Evolutionary conservation across 1,139 yeast genomes (phyloP).

Genomic region (Blastobotrys persicus): DNA sequence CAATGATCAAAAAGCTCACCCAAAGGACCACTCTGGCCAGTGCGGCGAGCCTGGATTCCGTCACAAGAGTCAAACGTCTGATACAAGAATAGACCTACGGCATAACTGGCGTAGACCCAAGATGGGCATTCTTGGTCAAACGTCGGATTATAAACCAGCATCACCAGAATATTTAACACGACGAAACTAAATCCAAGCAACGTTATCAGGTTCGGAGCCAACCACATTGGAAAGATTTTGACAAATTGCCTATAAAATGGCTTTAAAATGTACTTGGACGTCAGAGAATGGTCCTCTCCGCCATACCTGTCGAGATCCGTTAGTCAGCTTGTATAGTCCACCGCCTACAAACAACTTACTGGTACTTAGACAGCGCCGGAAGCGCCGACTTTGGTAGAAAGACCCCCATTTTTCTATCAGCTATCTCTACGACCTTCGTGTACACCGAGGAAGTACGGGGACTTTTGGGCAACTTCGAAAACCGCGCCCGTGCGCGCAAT

Average conservation of each 20-base stretch:
- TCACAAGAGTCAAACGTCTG: constrained; percentile 97
- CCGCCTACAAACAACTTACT: constrained; percentile 42
- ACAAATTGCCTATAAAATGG: constrained; percentile 73
- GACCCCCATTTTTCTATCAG: constrained; percentile 54
- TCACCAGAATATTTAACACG: constrained; percentile 58
- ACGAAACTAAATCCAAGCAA: constrained; percentile 73
- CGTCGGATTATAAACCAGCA: constrained; percentile 71
- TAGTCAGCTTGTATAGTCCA: neutral
- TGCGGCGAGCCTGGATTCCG: constrained; percentile 87
- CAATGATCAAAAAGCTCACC: constrained; percentile 96
- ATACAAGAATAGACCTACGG: constrained; percentile 80
- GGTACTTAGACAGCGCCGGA: constrained; percentile 63
- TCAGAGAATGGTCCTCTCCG: constrained; percentile 77
- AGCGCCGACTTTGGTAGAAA: constrained; percentile 63
- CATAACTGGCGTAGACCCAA: constrained; percentile 81
- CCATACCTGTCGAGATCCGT: constrained; percentile 46
- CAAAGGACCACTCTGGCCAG: constrained; percentile 91
- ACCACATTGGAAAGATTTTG: constrained; percentile 69
- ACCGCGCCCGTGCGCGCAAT: constrained; percentile 5
- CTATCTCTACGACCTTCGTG: neutral
- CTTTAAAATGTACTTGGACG: constrained; percentile 71
- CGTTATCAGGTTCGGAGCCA: constrained; percentile 87
- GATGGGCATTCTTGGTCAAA: constrained; percentile 59
- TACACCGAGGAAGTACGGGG: neutral
- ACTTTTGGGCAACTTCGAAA: neutral